These are phyloP conservation scores for Panaeolus cyanescens DNA, from an alignment of 768 basidiomycete species.

Conservation along the genomic window DNA sequence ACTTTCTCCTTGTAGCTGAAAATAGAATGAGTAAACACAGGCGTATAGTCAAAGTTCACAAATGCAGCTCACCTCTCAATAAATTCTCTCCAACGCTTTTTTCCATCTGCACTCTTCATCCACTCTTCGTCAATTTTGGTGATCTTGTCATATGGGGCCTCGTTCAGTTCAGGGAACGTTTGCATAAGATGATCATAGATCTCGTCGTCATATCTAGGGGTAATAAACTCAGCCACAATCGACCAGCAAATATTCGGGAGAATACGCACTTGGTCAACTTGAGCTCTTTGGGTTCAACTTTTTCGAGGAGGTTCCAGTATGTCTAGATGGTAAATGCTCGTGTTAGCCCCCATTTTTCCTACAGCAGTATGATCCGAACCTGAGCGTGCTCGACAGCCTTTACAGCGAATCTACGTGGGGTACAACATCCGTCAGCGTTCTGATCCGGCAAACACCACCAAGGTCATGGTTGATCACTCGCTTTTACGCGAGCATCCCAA, in stretches of 20 bases:
- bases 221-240: slow-evolving; percentile 22
- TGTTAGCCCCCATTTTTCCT: background rate
- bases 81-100: slow-evolving; percentile 90
- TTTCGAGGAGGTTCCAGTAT: slow-evolving; percentile 92
- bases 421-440: background rate
- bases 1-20: slow-evolving; percentile 85
- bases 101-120: slow-evolving; percentile 88
- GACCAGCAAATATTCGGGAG: too few species aligned
- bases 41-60: background rate
- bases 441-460: background rate
- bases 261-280: slow-evolving; percentile 72
- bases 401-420: slow-evolving; percentile 72
- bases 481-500: background rate
- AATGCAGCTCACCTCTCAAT: slow-evolving; percentile 59
- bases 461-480: background rate
- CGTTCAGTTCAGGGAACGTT: slow-evolving; percentile 80
- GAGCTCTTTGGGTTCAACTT: slow-evolving; percentile 74
- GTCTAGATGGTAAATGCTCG: slow-evolving; percentile 51
- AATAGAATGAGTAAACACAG: slow-evolving; percentile 1
- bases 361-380: slow-evolving; percentile 44
- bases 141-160: slow-evolving; percentile 46
- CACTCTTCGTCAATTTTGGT: slow-evolving; percentile 81
- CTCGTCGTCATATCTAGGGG: slow-evolving; percentile 80
- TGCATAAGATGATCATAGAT: slow-evolving; percentile 77
- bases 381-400: slow-evolving; percentile 97